These are phyloP conservation scores for Pseudogymnoascus sp. DNA, from an alignment of 2,329 filamentous ascomycete species.

Conservation along the genomic window DNA sequence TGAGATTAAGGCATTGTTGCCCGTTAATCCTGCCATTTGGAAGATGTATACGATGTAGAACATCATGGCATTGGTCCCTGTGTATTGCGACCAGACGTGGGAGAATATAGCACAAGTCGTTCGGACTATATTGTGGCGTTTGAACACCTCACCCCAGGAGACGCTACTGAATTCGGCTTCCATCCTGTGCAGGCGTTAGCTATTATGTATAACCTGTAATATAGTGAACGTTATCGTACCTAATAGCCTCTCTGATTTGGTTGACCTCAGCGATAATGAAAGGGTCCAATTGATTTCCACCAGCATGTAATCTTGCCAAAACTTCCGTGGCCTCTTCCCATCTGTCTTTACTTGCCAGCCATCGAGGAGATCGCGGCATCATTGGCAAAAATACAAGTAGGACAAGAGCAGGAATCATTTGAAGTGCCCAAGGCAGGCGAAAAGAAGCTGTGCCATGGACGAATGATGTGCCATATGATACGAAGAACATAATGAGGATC, in stretches of 20 bases:
- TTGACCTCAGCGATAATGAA: slow-evolving; percentile 52
- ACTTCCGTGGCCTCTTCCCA: slow-evolving; percentile 41
- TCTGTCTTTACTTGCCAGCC: slow-evolving; percentile 45
- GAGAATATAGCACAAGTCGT: slow-evolving; percentile 12
- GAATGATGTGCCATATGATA: slow-evolving; percentile 42
- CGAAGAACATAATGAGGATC: slow-evolving; percentile 44
- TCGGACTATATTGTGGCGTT: background rate
- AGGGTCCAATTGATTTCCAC: slow-evolving; percentile 48
- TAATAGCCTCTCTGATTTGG: slow-evolving; percentile 35
- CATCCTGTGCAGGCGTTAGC: background rate
- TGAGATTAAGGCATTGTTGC: slow-evolving; percentile 31
- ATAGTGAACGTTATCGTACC: background rate
- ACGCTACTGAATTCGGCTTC: background rate
- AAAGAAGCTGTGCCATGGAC: slow-evolving; percentile 42
- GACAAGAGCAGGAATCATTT: slow-evolving; percentile 40
- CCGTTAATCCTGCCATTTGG: slow-evolving; percentile 33
- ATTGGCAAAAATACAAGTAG: slow-evolving; percentile 39
- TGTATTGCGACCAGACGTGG: slow-evolving; percentile 23
- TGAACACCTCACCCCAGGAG: background rate
- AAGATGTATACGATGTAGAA: slow-evolving; percentile 37
- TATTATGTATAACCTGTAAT: background rate
- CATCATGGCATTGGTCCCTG: slow-evolving; percentile 28
- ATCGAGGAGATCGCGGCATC: slow-evolving; percentile 45
- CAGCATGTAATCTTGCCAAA: slow-evolving; percentile 52
- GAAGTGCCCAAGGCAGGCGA: slow-evolving; percentile 44